Percentiles rank a stretch among this genome's conserved stretches.
phyloP scores from a whole-genome alignment of 2,329 filamentous ascomycete genomes.

The Fusarium siculi region DNA sequence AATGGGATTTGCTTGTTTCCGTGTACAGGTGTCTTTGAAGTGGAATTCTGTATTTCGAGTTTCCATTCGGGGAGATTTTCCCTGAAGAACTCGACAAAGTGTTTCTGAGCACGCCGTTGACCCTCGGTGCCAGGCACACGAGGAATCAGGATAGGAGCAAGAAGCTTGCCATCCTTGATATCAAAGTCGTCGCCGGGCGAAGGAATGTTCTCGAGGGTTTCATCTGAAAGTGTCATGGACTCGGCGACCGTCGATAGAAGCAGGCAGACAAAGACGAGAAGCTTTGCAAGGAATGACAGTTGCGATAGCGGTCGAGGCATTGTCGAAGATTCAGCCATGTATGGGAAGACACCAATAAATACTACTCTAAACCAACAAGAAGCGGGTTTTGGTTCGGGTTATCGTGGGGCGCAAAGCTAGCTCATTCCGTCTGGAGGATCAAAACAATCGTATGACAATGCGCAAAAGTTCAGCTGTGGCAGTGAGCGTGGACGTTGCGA shows the following conservation, averaged over 20 bases:
- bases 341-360: constrained; percentile 27
- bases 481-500: background rate
- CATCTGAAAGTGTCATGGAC: constrained; percentile 74
- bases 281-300: constrained; percentile 31
- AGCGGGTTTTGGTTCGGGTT: constrained; percentile 33
- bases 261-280: constrained; percentile 32
- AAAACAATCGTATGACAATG: constrained; percentile 1
- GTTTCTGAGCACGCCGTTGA: constrained; percentile 75
- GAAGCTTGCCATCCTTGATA: constrained; percentile 77
- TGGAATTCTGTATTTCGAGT: constrained; percentile 89
- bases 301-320: constrained; percentile 31
- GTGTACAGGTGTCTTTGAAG: constrained; percentile 80
- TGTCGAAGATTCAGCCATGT: constrained; percentile 30
- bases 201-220: constrained; percentile 76
- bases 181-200: constrained; percentile 81
- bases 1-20: constrained; percentile 80
- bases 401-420: constrained; percentile 38
- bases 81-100: constrained; percentile 86
- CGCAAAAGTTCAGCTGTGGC: background rate
- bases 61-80: constrained; percentile 81
- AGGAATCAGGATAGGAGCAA: constrained; percentile 87
- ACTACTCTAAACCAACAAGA: constrained; percentile 30
- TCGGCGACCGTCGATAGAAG: constrained; percentile 46
- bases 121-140: constrained; percentile 89
- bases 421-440: constrained; percentile 34